Conservation (phyloP, 805 yeast species). For the Starmerella floris region DNA sequence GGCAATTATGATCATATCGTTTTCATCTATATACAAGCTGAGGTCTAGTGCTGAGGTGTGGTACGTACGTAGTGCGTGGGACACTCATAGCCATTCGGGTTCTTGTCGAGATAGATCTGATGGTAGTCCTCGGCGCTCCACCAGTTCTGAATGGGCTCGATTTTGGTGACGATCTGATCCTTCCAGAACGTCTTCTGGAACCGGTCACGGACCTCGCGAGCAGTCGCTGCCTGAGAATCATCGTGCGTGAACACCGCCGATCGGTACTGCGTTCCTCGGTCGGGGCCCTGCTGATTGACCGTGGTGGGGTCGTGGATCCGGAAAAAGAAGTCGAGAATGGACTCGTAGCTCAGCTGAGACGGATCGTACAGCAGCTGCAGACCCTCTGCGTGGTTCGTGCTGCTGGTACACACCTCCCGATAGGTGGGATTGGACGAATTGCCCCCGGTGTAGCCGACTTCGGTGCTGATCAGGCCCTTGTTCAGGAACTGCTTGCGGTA, state of each 20-base stretch:
- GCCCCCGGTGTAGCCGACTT: conserved; percentile 91
- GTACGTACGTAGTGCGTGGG: conserved; percentile 76
- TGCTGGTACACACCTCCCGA: conserved; percentile 58
- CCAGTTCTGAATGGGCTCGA: conserved; percentile 56
- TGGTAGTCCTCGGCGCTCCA: conserved; percentile 96
- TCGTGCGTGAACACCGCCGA: conserved; percentile 60
- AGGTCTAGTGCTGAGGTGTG: conserved; percentile 35
- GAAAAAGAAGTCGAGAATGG: conserved; percentile 71
- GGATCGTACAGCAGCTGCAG: conserved; percentile 79
- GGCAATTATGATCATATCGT: neutral
- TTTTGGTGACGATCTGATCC: conserved; percentile 51
- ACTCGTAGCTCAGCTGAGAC: conserved; percentile 39
- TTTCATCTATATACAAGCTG: no score
- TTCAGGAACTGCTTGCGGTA: conserved; percentile 53
- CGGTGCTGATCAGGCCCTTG: conserved; percentile 57
- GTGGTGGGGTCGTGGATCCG: conserved; percentile 92
- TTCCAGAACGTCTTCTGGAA: conserved; percentile 67
- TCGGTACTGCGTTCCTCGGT: conserved; percentile 79
- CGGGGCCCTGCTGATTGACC: conserved; percentile 71
- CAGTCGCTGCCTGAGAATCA: conserved; percentile 37
- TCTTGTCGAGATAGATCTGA: conserved; percentile 63
- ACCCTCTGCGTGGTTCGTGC: conserved; percentile 73
- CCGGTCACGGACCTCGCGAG: conserved; percentile 35
- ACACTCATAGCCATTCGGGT: conserved; percentile 81
- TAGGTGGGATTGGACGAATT: conserved; percentile 40